Conservation (phyloP, 208 protist species). For the Crithidia sp. region DNA sequence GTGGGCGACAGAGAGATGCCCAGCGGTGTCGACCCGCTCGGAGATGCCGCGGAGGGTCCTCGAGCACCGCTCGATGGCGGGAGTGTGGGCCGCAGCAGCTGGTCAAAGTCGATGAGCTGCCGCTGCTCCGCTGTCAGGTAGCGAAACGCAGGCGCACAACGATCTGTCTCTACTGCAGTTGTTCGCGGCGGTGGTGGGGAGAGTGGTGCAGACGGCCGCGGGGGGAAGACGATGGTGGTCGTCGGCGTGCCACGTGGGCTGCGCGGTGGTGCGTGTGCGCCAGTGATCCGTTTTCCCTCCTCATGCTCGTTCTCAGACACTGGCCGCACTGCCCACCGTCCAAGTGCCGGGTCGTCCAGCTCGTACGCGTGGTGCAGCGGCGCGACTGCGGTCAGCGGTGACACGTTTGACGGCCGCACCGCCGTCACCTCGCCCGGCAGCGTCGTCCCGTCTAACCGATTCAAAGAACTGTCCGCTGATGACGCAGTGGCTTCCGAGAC, state of each 20-base stretch:
- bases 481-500: slow-evolving; percentile 13
- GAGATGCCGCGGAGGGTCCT: background rate
- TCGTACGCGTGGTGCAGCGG: too few relatives aligned
- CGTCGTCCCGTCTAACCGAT: background rate
- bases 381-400: too few relatives aligned
- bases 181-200: background rate
- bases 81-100: slow-evolving; percentile 28
- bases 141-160: background rate
- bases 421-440: too few relatives aligned
- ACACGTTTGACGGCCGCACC: too few relatives aligned
- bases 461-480: background rate
- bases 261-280: background rate
- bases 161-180: background rate
- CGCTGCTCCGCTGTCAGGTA: slow-evolving; percentile 41
- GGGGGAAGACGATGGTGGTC: background rate
- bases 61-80: background rate
- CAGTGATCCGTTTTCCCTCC: too few relatives aligned
- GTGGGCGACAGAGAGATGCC: background rate
- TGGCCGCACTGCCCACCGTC: too few relatives aligned
- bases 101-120: slow-evolving; percentile 43
- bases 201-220: background rate
- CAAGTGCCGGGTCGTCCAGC: too few relatives aligned
- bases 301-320: too few relatives aligned
- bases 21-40: background rate
- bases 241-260: too few relatives aligned